A percentile compares a stretch with the other conserved stretches of the same genome.
These are phyloP conservation scores for Neurospora sp. DNA, from an alignment of 495 filamentous ascomycete genomes.

Conservation along the genomic window DNA sequence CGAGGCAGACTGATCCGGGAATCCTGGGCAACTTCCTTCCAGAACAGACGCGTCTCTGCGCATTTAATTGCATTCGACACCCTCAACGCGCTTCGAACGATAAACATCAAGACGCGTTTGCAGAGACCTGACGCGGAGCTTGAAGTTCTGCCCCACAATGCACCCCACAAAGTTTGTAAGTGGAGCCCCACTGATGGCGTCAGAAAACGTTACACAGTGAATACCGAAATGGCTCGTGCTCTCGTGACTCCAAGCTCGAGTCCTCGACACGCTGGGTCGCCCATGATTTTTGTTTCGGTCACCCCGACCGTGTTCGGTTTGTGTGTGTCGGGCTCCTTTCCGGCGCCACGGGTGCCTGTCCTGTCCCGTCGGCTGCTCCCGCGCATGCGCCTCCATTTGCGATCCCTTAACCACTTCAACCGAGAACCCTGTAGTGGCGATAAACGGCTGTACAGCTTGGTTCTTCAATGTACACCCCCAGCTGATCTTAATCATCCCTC, in stretches of 20 bases:
- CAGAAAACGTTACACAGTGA: not conserved
- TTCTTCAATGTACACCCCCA: not conserved
- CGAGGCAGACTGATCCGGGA: not conserved
- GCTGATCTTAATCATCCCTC: not conserved
- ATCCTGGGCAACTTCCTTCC: not conserved
- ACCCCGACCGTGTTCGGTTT: not conserved
- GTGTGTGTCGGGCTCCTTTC: not conserved
- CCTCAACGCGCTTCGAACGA: not conserved
- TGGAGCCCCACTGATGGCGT: not conserved
- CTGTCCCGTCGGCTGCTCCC: not conserved
- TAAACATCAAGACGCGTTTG: not conserved
- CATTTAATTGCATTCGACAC: not conserved
- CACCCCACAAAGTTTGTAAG: not conserved
- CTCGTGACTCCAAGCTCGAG: not conserved
- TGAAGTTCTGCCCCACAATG: not conserved
- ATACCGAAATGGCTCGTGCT: not conserved
- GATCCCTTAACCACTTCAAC: not conserved
- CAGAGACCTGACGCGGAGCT: not conserved
- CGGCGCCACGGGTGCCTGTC: not conserved
- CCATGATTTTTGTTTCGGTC: not conserved
- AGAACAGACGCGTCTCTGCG: not conserved
- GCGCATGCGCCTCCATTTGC: not conserved
- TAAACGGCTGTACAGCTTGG: not conserved
- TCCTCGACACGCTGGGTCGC: not conserved
- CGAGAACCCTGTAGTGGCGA: not conserved